Evolutionary conservation across 1,284 basidiomycete species (phyloP).

Genomic region (Blastosporella zonata): DNA sequence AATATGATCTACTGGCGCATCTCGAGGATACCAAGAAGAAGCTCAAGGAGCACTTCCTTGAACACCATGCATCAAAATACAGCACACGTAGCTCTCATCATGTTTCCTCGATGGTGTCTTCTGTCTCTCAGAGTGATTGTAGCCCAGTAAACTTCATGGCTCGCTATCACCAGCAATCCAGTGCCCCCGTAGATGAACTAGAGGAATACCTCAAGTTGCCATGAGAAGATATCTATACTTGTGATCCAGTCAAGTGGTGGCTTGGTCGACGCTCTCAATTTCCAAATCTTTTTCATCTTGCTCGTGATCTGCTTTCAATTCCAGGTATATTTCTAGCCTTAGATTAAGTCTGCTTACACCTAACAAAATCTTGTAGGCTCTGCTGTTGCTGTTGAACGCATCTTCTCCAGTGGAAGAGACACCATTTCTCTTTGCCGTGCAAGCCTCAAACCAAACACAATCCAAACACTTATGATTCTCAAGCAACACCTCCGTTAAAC

Average conservation of each 20-base stretch:
- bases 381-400: not conserved
- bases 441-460: not conserved
- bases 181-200: not conserved
- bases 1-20: slow-evolving; percentile 2
- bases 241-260: slow-evolving; percentile 10
- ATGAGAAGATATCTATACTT: not conserved
- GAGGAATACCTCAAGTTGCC: not conserved
- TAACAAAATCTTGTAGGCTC: not conserved
- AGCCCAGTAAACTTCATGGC: not conserved
- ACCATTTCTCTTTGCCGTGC: not conserved
- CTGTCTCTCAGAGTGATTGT: too few species aligned
- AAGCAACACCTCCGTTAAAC: not conserved
- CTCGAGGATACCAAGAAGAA: slow-evolving; percentile 16
- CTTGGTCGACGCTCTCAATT: slow-evolving; percentile 12
- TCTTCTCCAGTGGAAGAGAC: not conserved
- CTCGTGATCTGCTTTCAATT: not conserved
- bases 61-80: slow-evolving; percentile 9
- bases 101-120: too few species aligned
- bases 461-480: not conserved
- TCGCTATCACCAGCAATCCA: not conserved
- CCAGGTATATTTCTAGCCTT: not conserved
- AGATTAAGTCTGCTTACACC: not conserved
- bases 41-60: slow-evolving; percentile 15
- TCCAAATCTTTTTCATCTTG: not conserved
- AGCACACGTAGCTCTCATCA: not conserved